These are phyloP conservation scores for Ganoderma boninense DNA, from an alignment of 1,284 basidiomycete species.

Conservation along the genomic window DNA sequence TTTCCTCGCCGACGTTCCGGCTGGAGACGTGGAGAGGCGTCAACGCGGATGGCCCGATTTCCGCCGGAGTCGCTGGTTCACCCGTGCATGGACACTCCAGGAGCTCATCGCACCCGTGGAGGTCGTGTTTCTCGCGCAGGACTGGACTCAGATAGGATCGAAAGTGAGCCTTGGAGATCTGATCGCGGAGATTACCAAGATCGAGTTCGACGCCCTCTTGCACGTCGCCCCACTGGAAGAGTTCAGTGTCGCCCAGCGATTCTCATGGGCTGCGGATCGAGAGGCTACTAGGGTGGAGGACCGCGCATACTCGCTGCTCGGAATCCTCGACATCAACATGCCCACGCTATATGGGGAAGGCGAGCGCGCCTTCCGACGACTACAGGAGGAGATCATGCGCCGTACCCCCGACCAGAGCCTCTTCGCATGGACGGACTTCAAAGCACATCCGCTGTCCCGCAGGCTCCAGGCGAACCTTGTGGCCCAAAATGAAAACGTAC, in stretches of 20 bases:
- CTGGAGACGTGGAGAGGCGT: constrained; percentile 6
- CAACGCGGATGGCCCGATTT: neutral
- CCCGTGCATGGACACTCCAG: neutral
- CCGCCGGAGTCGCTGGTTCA: neutral
- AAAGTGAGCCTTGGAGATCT: neutral
- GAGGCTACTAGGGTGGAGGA: neutral
- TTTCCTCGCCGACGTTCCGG: neutral
- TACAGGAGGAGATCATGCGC: constrained; percentile 4
- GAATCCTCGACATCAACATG: neutral
- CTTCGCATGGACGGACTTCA: neutral
- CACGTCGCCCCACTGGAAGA: neutral
- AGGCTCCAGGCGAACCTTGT: no score
- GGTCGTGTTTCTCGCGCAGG: neutral
- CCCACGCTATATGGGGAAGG: neutral
- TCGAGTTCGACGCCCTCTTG: neutral
- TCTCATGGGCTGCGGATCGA: neutral
- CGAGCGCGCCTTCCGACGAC: neutral
- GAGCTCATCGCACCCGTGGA: neutral
- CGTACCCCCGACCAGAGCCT: constrained; percentile 1
- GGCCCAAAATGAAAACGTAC: no score
- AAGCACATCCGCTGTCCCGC: no score
- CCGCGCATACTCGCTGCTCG: neutral
- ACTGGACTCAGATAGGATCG: neutral
- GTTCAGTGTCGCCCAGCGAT: constrained; percentile 1
- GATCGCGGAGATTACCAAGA: neutral